A percentile compares a stretch with the other conserved stretches of the same genome.
Conservation (phyloP, 1,284 basidiomycete species). For the Ceratobasidium theobromae region DNA sequence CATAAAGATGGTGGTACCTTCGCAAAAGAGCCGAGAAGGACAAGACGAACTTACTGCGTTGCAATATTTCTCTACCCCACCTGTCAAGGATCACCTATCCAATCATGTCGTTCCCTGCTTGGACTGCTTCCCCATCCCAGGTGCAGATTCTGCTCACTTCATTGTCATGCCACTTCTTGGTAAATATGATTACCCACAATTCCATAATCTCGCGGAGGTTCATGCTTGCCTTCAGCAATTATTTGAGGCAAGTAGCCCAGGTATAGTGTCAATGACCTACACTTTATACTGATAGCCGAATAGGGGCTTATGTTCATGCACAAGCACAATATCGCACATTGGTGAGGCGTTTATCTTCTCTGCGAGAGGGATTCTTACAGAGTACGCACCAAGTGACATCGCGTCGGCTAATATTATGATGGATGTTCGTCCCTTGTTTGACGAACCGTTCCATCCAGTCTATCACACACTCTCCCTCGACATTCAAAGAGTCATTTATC, state of each 20-base stretch:
- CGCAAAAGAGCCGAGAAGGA: background rate
- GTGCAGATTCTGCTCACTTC: background rate
- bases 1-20: background rate
- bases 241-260: background rate
- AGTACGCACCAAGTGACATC: background rate
- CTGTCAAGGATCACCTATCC: background rate
- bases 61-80: background rate
- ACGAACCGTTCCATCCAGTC: constrained; percentile 15
- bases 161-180: constrained; percentile 6
- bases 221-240: background rate
- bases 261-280: background rate
- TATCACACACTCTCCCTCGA: background rate
- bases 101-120: constrained; percentile 1
- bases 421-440: background rate
- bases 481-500: background rate
- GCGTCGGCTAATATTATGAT: constrained; percentile 22
- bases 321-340: background rate
- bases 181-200: background rate
- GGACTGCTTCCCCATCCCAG: constrained; percentile 3
- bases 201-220: background rate
- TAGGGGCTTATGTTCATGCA: constrained; percentile 17
- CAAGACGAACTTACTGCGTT: background rate
- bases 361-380: background rate
- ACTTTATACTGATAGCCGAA: background rate
- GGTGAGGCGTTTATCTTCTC: background rate